Conservation (phyloP, 805 yeast species). For the Groenewaldozyma tartarivorans region DNA sequence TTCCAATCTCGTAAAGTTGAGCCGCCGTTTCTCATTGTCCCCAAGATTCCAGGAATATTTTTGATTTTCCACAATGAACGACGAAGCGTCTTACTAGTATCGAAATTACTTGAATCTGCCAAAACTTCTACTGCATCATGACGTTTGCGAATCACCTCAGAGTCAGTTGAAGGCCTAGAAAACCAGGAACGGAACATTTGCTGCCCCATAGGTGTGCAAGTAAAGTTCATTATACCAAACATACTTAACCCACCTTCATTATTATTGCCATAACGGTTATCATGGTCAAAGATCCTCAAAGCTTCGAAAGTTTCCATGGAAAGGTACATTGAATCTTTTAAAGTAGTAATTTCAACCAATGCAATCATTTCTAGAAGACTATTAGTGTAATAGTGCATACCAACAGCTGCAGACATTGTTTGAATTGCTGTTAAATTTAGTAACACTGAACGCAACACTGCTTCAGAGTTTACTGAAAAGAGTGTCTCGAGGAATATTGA, state of each 20-base stretch:
- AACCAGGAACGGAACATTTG: constrained; percentile 66
- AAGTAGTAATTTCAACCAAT: not conserved
- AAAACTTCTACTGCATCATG: constrained; percentile 42
- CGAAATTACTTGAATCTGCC: constrained; percentile 6
- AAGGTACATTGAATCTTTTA: not conserved
- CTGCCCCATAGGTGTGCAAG: constrained; percentile 68
- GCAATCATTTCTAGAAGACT: not conserved
- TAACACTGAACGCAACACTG: not conserved
- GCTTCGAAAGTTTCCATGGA: not conserved
- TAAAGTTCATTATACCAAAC: constrained; percentile 71
- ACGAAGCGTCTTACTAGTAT: constrained; percentile 22
- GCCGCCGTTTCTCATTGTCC: constrained; percentile 50
- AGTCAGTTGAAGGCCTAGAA: constrained; percentile 53
- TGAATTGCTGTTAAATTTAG: not conserved
- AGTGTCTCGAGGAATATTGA: not conserved
- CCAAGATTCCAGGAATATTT: constrained; percentile 51
- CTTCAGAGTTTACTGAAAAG: not conserved
- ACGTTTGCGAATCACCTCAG: constrained; percentile 48
- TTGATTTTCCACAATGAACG: constrained; percentile 30
- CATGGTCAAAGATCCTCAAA: not conserved
- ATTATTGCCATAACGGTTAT: not conserved
- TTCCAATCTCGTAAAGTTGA: constrained; percentile 44
- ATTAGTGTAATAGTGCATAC: not conserved
- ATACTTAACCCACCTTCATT: constrained; percentile 33
- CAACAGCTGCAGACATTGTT: not conserved